Evolutionary conservation across 2,329 filamentous ascomycete species (phyloP), one percentile per base, ranked within the genome.

Genomic region (Geosmithia flava): DNA sequence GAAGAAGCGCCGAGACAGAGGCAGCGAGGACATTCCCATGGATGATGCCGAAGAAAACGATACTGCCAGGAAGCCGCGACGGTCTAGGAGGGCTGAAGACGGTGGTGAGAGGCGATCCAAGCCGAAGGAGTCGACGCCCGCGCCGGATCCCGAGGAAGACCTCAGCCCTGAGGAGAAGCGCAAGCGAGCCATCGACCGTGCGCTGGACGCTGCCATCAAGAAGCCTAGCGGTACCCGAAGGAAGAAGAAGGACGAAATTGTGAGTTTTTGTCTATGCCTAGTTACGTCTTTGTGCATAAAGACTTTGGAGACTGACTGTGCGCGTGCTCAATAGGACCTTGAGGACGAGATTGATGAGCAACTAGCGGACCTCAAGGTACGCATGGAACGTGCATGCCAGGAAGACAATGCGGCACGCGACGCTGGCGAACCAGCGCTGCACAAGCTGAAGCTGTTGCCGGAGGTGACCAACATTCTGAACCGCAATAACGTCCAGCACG

Each of bases 401-500:
- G 79, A 81, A 39, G 93, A 98, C 65, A 90, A 91, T 56, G 71
- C 81, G 48, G 88, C 87, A 40, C 89, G 93, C 56, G 78, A 85
- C 54, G 75, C 81, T 46, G 83, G 85, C 54, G 75, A 87, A 59
- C 88, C 91, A 1, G 93, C 93, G 29, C 80, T 89, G 51, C 84
- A 95, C 69, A 98, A 98, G 70, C 78, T 98, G 44, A 89, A 90
- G 68, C 83, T 98, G 55, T 80, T 98, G 16, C 90, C 91, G 1
- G 85, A 95, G 62, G 93, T 98, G 15, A 83, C 90, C 44, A 81
- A 82, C 42, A 75, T 97, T 19, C 76, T 98, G 51, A 96, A 94
- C 64, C 86, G 89, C 58, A 95, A 91, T 65, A 88, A 86, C 48
- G 80, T 91, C 27, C 87, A 86, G 59, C 76, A 87, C 55, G 85